Conservation (phyloP, 108 stramenopile genomes). For the Craspedostauros australis region DNA sequence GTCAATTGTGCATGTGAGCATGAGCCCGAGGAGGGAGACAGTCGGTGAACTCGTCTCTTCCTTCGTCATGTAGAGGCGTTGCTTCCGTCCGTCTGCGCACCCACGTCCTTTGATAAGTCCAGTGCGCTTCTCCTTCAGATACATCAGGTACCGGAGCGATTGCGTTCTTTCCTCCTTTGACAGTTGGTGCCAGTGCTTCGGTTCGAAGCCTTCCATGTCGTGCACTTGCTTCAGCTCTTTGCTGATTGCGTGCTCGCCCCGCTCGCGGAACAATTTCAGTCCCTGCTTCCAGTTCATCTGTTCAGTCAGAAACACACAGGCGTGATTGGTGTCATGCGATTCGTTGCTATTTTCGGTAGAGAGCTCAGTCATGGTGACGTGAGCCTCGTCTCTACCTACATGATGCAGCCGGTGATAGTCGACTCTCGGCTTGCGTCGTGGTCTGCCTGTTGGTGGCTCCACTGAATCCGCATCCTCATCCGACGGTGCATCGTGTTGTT, state of each 20-base stretch:
- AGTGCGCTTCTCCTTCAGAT: constrained; percentile 12
- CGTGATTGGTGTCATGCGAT: no score
- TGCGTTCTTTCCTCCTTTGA: constrained; percentile 14
- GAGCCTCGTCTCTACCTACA: no score
- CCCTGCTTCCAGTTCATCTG: constrained; percentile 5
- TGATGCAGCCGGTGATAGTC: no score
- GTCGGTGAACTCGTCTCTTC: constrained; percentile 36
- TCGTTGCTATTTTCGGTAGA: no score
- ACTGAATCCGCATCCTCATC: no score
- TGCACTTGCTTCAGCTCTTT: constrained; percentile 39
- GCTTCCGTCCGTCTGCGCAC: constrained; percentile 33
- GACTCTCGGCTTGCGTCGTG: no score
- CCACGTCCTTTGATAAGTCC: constrained; percentile 14
- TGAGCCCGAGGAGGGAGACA: constrained; percentile 18
- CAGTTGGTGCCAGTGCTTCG: constrained; percentile 8
- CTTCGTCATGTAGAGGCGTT: constrained; percentile 17
- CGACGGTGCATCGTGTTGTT: no score
- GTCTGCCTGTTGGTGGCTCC: no score
- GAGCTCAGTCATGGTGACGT: no score
- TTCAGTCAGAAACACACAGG: no score
- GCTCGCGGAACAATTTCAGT: constrained; percentile 29
- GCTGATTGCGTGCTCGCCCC: constrained; percentile 17
- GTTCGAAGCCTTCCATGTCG: constrained; percentile 20
- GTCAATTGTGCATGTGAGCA: constrained; percentile 23
- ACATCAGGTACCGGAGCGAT: constrained; percentile 27